phyloP scores from a whole-genome alignment of 129 eudicot species.

The Flaveria ramosissima region DNA sequence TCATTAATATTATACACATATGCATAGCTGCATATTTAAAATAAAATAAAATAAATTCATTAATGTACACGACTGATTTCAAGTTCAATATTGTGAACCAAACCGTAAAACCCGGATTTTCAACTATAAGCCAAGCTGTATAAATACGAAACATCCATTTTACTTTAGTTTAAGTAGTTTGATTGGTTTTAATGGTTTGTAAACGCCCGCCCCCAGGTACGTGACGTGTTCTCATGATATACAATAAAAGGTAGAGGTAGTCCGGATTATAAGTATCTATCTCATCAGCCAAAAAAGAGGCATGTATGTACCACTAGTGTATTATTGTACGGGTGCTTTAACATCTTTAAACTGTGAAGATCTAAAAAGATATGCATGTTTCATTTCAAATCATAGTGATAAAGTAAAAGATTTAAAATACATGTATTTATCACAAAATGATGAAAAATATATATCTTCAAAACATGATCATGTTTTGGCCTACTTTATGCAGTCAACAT shows the following conservation, averaged over 20 bases:
- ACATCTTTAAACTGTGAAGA: conserved; percentile 21
- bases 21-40: too few species aligned
- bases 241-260: not conserved
- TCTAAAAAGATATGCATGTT: conserved; percentile 12
- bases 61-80: too few species aligned
- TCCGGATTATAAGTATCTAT: not conserved
- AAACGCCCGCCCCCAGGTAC: too few species aligned
- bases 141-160: too few species aligned
- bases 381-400: not conserved
- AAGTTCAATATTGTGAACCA: too few species aligned
- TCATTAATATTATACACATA: too few species aligned
- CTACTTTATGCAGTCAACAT: conserved; percentile 20
- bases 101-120: too few species aligned
- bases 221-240: too few species aligned
- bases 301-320: not conserved
- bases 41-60: too few species aligned
- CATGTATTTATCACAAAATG: not conserved
- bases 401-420: not conserved
- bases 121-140: too few species aligned
- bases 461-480: conserved; percentile 17
- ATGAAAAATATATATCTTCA: not conserved
- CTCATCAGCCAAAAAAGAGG: not conserved
- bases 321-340: not conserved
- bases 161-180: too few species aligned
- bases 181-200: too few species aligned